Percentiles rank a stretch among this genome's conserved stretches.
These are phyloP conservation scores for Candida peoriensis DNA, from an alignment of 805 yeast genomes.

Conservation along the genomic window DNA sequence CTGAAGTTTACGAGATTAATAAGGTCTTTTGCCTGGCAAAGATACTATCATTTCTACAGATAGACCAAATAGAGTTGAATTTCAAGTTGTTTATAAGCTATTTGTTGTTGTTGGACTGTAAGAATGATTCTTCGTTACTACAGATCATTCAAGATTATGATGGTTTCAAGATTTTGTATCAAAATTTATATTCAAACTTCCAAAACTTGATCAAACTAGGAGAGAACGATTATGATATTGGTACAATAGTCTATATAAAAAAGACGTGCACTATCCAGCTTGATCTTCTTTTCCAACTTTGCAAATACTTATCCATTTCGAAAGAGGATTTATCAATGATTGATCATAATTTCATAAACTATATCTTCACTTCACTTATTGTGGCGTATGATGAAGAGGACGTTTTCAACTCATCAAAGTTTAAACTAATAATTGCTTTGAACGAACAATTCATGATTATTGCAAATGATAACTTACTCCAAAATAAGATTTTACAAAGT, in stretches of 20 bases:
- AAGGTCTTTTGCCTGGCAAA: conserved; percentile 44
- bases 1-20: conserved; percentile 31
- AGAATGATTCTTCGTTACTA: conserved; percentile 36
- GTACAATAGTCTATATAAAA: conserved; percentile 29
- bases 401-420: conserved; percentile 58
- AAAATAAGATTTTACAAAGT: conserved; percentile 52
- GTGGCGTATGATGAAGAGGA: conserved; percentile 45
- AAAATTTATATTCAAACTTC: conserved; percentile 31
- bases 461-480: conserved; percentile 25
- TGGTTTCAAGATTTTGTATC: conserved; percentile 44
- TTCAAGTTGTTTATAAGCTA: conserved; percentile 39
- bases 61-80: conserved; percentile 29
- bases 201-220: conserved; percentile 13
- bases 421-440: conserved; percentile 65
- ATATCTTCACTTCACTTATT: conserved; percentile 41
- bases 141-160: conserved; percentile 45
- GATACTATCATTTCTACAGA: conserved; percentile 39
- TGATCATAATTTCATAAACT: conserved; percentile 41
- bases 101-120: conserved; percentile 39
- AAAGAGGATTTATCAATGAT: conserved; percentile 37
- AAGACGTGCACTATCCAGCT: conserved; percentile 39
- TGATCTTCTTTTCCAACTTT: conserved; percentile 50
- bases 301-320: conserved; percentile 43
- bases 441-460: conserved; percentile 86
- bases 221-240: conserved; percentile 27